Conservation (phyloP, 129 eudicot genomes). For the Erigeron canadensis region DNA sequence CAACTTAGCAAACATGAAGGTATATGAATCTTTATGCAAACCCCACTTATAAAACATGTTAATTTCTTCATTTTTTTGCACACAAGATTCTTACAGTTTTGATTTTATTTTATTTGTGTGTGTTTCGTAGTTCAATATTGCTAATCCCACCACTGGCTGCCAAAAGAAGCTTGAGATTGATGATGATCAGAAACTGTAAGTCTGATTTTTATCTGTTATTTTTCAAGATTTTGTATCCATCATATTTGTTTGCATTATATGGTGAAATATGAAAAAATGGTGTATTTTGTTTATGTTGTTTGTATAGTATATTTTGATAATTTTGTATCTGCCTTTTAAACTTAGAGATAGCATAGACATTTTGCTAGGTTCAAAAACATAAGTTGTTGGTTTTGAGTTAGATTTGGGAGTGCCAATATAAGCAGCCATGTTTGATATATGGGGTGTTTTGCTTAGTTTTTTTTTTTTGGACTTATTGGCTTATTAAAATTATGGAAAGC, state of each 20-base stretch:
- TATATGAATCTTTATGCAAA: not conserved
- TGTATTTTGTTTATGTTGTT: too few species aligned
- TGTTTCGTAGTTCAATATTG: conserved; percentile 45
- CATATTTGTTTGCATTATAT: not conserved
- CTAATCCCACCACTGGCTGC: conserved; percentile 56
- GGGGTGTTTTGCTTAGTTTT: not conserved
- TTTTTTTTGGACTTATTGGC: not conserved
- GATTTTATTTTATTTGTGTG: not conserved
- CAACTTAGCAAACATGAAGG: conserved; percentile 23
- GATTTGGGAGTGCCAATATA: too few species aligned
- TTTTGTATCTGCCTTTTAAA: too few species aligned
- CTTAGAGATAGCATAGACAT: too few species aligned
- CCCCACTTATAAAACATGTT: not conserved
- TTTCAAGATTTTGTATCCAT: not conserved
- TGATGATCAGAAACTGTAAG: conserved; percentile 58
- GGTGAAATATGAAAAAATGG: not conserved
- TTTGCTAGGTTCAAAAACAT: too few species aligned
- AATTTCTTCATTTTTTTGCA: not conserved
- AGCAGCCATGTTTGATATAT: not conserved
- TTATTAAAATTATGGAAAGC: not conserved
- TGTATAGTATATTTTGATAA: too few species aligned
- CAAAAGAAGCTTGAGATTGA: conserved; percentile 64
- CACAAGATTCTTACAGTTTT: not conserved
- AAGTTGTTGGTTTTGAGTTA: too few species aligned
- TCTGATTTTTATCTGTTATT: not conserved